These are phyloP conservation scores for Picochlorum sp. DNA, from an alignment of 139 green algal species.

Conservation along the genomic window DNA sequence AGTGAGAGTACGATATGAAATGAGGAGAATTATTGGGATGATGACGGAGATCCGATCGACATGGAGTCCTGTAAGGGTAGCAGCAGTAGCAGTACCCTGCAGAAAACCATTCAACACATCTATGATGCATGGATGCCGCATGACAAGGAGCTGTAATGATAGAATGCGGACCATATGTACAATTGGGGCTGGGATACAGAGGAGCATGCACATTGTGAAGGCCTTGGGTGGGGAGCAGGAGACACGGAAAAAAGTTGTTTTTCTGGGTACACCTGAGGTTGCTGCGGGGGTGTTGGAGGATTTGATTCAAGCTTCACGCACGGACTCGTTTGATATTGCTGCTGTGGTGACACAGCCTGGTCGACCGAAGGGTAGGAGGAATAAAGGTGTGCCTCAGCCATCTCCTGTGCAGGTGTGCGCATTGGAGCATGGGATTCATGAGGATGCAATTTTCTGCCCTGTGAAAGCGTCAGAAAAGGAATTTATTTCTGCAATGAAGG, in stretches of 20 bases:
- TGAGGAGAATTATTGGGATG: no score
- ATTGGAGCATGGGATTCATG: constrained; percentile 24
- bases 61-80: no score
- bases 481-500: constrained; percentile 63
- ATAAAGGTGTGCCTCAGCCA: constrained; percentile 44
- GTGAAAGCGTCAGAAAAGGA: constrained; percentile 26
- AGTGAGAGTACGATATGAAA: no score
- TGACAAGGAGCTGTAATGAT: no score
- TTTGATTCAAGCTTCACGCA: constrained; percentile 48
- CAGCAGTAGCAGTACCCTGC: no score
- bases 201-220: no score
- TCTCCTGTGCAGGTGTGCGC: constrained; percentile 55
- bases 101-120: no score
- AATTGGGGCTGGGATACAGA: no score
- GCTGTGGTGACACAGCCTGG: constrained; percentile 77
- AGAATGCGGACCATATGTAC: no score
- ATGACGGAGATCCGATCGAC: no score
- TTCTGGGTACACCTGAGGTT: constrained; percentile 77
- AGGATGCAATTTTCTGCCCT: constrained; percentile 44
- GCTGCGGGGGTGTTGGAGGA: constrained; percentile 57
- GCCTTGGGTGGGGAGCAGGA: neutral
- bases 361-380: constrained; percentile 56
- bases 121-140: no score
- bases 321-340: constrained; percentile 55
- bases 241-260: constrained; percentile 45